Evolutionary conservation across 148 eudicot species (phyloP).

Genomic region (Spergularia marina): DNA sequence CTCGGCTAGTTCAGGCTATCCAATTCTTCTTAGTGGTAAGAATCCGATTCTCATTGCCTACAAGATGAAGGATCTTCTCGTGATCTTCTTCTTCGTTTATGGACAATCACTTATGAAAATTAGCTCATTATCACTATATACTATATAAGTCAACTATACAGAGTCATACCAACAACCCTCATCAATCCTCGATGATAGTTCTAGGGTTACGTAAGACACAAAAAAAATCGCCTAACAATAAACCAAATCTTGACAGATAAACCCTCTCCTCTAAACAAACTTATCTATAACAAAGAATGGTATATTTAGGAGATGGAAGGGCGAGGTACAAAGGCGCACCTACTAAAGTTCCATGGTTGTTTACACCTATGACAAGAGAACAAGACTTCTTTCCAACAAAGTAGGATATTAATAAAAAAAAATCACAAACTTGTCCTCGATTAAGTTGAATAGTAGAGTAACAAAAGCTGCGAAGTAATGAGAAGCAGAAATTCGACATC

Average conservation of each 20-base stretch:
- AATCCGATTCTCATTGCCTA: neutral
- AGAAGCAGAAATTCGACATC: neutral
- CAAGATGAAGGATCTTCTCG: neutral
- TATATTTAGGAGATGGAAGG: neutral
- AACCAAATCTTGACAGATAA: too few relatives aligned
- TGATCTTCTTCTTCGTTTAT: neutral
- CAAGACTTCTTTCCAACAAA: constrained; percentile 14
- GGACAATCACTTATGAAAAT: too few relatives aligned
- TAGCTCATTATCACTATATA: too few relatives aligned
- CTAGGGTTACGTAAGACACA: too few relatives aligned
- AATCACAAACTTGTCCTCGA: neutral
- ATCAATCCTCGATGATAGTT: too few relatives aligned
- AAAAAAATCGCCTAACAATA: too few relatives aligned
- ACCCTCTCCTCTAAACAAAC: neutral
- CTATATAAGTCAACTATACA: too few relatives aligned
- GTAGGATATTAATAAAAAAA: neutral
- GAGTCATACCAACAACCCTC: too few relatives aligned
- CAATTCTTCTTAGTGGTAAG: too few relatives aligned
- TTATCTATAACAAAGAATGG: neutral
- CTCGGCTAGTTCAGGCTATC: neutral
- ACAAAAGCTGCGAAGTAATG: neutral
- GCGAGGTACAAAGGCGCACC: neutral
- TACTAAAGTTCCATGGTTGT: neutral
- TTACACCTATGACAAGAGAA: neutral
- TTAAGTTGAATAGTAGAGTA: neutral